Evolutionary conservation across 2,329 filamentous ascomycete species (phyloP).

Genomic region (Chaetomium sp.): DNA sequence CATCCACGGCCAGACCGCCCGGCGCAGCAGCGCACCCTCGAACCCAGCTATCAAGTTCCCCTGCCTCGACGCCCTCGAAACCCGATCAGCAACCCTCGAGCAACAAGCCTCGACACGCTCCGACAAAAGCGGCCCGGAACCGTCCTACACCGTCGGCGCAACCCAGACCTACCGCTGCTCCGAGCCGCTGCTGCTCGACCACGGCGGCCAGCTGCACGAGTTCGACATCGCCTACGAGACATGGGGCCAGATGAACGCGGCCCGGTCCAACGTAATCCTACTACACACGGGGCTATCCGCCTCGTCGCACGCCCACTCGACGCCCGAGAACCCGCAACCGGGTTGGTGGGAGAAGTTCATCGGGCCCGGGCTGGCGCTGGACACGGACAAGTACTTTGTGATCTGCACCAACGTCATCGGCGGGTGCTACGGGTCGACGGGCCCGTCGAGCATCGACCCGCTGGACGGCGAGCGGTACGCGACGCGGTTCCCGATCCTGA

Average conservation of each 20-base stretch:
- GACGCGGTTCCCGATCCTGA: conserved; percentile 92
- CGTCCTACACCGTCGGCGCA: conserved; percentile 88
- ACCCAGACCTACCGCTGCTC: conserved; percentile 75
- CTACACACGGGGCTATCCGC: conserved; percentile 93
- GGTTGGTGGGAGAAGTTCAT: conserved; percentile 99
- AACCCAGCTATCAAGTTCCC: conserved; percentile 89
- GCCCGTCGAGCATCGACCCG: conserved; percentile 84
- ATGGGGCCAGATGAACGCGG: conserved; percentile 79
- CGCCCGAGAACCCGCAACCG: conserved; percentile 78
- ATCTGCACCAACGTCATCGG: conserved; percentile 97
- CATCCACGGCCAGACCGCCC: conserved; percentile 33
- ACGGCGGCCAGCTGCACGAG: conserved; percentile 87
- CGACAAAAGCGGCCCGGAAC: conserved; percentile 79
- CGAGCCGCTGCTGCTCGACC: conserved; percentile 81
- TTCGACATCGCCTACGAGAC: conserved; percentile 93
- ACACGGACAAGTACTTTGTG: conserved; percentile 89
- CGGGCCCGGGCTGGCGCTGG: conserved; percentile 78
- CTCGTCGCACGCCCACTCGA: conserved; percentile 96
- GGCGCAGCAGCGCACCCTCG: conserved; percentile 52
- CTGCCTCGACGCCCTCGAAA: conserved; percentile 83
- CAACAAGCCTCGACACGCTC: conserved; percentile 49
- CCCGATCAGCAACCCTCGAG: conserved; percentile 71
- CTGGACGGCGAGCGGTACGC: conserved; percentile 87
- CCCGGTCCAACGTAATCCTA: conserved; percentile 85
- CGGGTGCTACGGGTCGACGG: conserved; percentile 94